Evolutionary conservation across 176 grass and related monocot species (phyloP).

Genomic region (Otatea glauca): DNA sequence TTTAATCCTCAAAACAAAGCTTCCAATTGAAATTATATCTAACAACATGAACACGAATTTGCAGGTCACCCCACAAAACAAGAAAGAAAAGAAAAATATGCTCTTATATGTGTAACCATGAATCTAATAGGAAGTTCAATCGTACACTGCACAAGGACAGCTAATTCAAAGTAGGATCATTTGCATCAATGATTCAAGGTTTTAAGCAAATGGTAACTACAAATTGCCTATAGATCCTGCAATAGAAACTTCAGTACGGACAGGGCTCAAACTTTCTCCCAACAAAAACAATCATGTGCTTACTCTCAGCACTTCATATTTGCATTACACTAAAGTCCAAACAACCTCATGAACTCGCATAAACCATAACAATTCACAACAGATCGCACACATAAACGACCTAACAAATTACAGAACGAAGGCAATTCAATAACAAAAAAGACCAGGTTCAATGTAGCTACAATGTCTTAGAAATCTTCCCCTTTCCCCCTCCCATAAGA

Average conservation of each 20-base stretch:
- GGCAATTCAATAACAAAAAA: background rate
- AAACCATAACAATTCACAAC: background rate
- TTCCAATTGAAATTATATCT: background rate
- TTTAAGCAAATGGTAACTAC: conserved; percentile 21
- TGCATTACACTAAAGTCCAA: background rate
- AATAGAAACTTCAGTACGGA: background rate
- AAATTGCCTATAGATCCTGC: background rate
- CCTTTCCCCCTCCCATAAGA: background rate
- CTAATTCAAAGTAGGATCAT: background rate
- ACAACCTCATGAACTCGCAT: background rate
- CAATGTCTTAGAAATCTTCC: background rate
- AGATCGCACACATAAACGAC: background rate
- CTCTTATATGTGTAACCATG: background rate
- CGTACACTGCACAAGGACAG: background rate
- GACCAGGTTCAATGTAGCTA: background rate
- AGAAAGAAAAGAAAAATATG: background rate
- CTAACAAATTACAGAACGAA: conserved; percentile 14
- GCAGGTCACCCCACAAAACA: background rate
- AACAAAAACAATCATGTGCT: background rate
- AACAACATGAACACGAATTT: background rate
- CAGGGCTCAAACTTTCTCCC: background rate
- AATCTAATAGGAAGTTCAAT: background rate
- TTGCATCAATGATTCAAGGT: conserved; percentile 2
- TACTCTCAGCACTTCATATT: background rate
- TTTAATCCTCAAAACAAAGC: background rate